Evolutionary conservation across 2,329 filamentous ascomycete genomes (phyloP), one percentile per base, ranked within the genome.

Genomic region (Fonsecaea monophora): DNA sequence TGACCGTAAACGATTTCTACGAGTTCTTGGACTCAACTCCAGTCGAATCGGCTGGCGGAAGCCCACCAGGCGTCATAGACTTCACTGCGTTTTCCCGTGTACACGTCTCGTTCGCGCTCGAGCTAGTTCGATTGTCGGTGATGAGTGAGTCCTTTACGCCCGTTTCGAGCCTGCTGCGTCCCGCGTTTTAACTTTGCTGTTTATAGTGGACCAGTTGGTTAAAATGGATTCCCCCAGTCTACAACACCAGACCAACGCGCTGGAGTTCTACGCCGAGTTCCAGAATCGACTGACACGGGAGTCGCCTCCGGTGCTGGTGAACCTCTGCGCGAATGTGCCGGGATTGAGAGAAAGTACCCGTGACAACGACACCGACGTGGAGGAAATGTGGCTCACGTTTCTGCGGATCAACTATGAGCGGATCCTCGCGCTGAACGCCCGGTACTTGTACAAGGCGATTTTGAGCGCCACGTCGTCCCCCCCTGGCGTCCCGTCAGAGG

Each of bases 381-480:
- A 57, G 10, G 13, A 57, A 10, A 57, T 57, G 54, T 57, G 54
- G 54, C 54, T 57, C 30, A 57, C 21, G 30, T 57, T 57, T 32
- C 54, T 57, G 12, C 32, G 37, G n/a, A 25, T 57, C 13, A 57
- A 57, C 10, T 34, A 34, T 6, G 54, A 57, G 37, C 54, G 54
- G 12, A 57, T 57, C 30, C 3, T 57, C 12, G 34, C 54, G 13
- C 54, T 57, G 13, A 34, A 34, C n/a, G 15, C n/a, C 30, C 54
- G 54, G 25, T 57, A 57, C 30, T 32, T 57, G 9, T 32, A 57
- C 30, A 57, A 57, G 21, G 30, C 37, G 8, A 30, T 57, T 7
- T 25, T 35, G 32, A 32, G 37, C 8, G 30, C n/a, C 25, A 32
- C 25, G 30, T 15, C 30, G 13, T 18, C 25, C 8, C 12, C 2